Base-by-base conservation (phyloP, 73 alveolate species). In the Tetrahymena elliotti region DNA sequence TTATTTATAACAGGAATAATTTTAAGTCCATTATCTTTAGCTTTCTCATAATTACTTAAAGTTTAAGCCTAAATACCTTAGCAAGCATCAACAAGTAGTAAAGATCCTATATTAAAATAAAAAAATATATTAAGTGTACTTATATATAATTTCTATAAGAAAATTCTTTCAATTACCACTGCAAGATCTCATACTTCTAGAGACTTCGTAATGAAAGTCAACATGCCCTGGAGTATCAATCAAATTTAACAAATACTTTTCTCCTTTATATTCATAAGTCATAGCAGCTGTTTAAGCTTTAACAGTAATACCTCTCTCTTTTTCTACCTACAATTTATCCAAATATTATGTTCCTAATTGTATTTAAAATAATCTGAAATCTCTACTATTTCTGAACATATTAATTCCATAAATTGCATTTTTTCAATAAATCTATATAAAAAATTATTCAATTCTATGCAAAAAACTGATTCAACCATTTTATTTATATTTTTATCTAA, bases 221-320 rank as follows among this genome's bases (percentile, higher is more conserved):
- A 97, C 99, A 83, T 98, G 99, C 2, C 99, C 99, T 8, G 99
- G 99, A 16, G 99, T 98, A 95, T 98, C 99, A 94, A 98, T 97
- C 93, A 98, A 93, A 93, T 98, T 98, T 38, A 98, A 94, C 93
- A 98, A 82, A 95, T 98, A 98, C 54, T 95, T 93, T 35, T 93
- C 92, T 36, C 97, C 97, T 18, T 98, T 93, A 54, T 93, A 83
- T 31, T 94, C 94, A 47, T 97, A 97, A 68, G 93, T 47, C 99
- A 98, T 98, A 9, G 99, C 96, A 93, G 98, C 99, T 39, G 99
- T 95, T 94, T 98, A 97, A 16, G 99, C 99, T 83, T 97, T 96
- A n/a, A 98, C 99, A 10, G 99, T 98, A 27, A 98, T 98, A 38
- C 99, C 99, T 36, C 99, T 95, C 92, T 97, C 99, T 93, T 98